Evolutionary conservation across 208 protist genomes (phyloP).

Genomic region (Blechomonas ayalai): DNA sequence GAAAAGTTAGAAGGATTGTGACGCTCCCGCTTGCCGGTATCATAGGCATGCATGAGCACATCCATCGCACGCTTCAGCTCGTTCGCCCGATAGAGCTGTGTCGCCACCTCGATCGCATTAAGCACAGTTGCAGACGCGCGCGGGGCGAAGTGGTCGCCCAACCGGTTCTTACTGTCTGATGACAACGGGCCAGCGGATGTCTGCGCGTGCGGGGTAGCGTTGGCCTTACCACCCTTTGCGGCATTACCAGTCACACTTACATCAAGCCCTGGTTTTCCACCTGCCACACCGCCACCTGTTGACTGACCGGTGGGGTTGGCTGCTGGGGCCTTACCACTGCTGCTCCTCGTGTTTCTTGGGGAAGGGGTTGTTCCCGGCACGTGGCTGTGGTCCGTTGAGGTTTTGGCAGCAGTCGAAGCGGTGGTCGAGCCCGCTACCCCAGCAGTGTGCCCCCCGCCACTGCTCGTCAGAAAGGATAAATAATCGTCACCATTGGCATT

Average conservation of each 20-base stretch:
- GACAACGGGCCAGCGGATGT: not conserved
- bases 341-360: not conserved
- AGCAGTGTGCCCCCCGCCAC: no score
- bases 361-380: not conserved
- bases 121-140: constrained; percentile 52
- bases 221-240: not conserved
- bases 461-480: constrained; percentile 16
- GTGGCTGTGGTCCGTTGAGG: not conserved
- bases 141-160: constrained; percentile 4
- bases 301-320: not conserved
- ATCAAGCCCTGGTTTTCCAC: constrained; percentile 6
- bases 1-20: constrained; percentile 68
- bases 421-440: not conserved
- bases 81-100: constrained; percentile 26
- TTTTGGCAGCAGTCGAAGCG: not conserved
- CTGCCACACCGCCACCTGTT: no score
- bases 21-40: constrained; percentile 31
- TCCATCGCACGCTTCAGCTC: constrained; percentile 79
- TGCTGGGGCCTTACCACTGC: not conserved
- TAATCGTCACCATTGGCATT: constrained; percentile 12
- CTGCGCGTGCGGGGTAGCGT: not conserved
- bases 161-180: not conserved
- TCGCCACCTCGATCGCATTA: constrained; percentile 60
- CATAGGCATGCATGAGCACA: constrained; percentile 73
- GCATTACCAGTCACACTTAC: constrained; percentile 2